Conservation (phyloP, 2,329 filamentous ascomycete genomes). For the Metarhizium album region DNA sequence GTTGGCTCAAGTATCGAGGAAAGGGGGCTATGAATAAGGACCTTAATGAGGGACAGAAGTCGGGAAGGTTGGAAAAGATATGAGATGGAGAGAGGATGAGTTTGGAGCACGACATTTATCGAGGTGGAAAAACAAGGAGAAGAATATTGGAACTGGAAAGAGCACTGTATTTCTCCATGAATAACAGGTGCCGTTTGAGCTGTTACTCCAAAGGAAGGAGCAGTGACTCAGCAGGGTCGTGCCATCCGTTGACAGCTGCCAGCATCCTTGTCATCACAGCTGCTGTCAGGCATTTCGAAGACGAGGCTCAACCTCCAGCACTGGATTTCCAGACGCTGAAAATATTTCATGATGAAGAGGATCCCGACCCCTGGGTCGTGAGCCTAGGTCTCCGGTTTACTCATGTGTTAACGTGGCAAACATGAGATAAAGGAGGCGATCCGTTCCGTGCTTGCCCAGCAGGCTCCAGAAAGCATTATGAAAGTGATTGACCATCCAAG, state of each 20-base stretch:
- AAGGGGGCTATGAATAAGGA: conserved; percentile 5
- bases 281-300: too few relatives aligned
- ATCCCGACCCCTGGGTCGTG: too few relatives aligned
- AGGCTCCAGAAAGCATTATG: too few relatives aligned
- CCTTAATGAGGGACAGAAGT: conserved; percentile 6
- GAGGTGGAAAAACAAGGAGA: not conserved
- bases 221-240: not conserved
- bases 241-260: not conserved
- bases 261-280: not conserved
- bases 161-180: not conserved
- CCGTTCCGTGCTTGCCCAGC: too few relatives aligned
- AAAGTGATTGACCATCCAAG: too few relatives aligned
- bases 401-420: too few relatives aligned
- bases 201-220: conserved; percentile 1
- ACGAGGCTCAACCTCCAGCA: too few relatives aligned
- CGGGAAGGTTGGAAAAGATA: conserved; percentile 5
- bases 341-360: too few relatives aligned
- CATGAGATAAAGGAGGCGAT: too few relatives aligned
- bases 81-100: conserved; percentile 1
- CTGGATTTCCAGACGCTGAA: too few relatives aligned
- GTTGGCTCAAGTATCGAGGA: conserved; percentile 2
- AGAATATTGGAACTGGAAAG: not conserved
- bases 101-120: not conserved
- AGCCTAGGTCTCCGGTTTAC: too few relatives aligned
- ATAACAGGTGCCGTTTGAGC: not conserved